Conservation (phyloP, 495 filamentous ascomycete species). For the Xylaria sp. region DNA sequence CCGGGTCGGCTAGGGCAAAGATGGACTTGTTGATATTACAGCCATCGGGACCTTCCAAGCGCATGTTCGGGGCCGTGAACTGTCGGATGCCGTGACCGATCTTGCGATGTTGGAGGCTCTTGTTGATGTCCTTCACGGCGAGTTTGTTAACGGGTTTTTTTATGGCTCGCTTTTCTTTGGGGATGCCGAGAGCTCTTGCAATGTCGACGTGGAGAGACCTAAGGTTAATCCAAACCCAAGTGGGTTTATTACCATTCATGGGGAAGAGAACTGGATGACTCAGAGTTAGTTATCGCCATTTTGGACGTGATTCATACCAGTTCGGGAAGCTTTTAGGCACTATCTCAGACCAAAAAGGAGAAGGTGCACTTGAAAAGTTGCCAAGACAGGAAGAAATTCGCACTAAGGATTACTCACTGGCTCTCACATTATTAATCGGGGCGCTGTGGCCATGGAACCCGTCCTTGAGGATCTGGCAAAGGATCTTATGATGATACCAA, state of each 20-base stretch:
- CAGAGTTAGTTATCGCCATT: too few relatives aligned
- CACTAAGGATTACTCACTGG: too few relatives aligned
- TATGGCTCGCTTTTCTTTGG: not conserved
- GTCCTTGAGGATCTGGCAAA: conserved; percentile 1
- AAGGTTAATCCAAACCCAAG: conserved; percentile 1
- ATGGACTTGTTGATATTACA: conserved; percentile 17
- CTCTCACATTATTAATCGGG: not conserved
- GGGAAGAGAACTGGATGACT: too few relatives aligned
- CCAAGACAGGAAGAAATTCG: too few relatives aligned
- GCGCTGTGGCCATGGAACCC: not conserved
- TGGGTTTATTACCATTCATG: not conserved
- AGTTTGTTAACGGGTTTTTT: conserved; percentile 1
- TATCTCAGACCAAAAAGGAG: too few relatives aligned
- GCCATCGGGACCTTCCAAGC: not conserved
- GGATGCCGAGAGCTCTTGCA: not conserved
- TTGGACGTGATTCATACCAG: too few relatives aligned
- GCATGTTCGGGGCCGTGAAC: conserved; percentile 1
- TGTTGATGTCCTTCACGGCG: conserved; percentile 3
- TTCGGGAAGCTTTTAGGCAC: too few relatives aligned
- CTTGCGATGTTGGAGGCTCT: conserved; percentile 12
- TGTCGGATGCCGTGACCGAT: conserved; percentile 21
- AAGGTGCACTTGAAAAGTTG: too few relatives aligned
- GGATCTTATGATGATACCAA: conserved; percentile 8
- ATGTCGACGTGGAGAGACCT: not conserved
- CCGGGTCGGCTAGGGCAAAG: conserved; percentile 7